These are phyloP conservation scores for Megacollybia platyphylla DNA, from an alignment of 1,284 basidiomycete species.

Conservation along the genomic window DNA sequence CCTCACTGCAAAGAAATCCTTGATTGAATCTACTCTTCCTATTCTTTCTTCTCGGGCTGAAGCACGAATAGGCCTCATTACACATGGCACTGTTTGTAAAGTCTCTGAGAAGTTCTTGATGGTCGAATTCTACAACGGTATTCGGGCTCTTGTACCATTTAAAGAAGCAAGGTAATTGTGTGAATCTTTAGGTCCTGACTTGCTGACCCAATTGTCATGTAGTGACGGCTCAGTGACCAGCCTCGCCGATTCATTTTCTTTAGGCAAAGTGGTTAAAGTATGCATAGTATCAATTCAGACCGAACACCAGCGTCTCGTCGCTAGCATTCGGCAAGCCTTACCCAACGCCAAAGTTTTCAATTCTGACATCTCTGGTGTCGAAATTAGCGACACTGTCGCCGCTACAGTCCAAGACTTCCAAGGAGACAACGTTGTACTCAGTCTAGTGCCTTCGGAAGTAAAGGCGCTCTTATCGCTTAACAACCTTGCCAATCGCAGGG, in stretches of 20 bases:
- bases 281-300: conserved; percentile 67
- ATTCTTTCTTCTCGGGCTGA: conserved; percentile 59
- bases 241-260: conserved; percentile 58
- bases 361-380: conserved; percentile 57
- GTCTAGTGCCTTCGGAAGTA: conserved; percentile 58
- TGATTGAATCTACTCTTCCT: conserved; percentile 73
- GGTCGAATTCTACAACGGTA: conserved; percentile 85
- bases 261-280: conserved; percentile 82
- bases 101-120: conserved; percentile 68
- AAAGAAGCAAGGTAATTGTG: conserved; percentile 67
- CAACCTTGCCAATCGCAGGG: conserved; percentile 78
- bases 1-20: conserved; percentile 86
- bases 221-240: conserved; percentile 57
- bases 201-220: conserved; percentile 3
- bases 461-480: conserved; percentile 79
- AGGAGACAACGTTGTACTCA: conserved; percentile 72
- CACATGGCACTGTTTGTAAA: conserved; percentile 79
- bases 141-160: conserved; percentile 75
- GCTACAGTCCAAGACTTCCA: conserved; percentile 72
- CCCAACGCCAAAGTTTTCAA: conserved; percentile 35
- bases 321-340: conserved; percentile 79
- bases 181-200: background rate
- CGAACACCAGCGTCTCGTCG: conserved; percentile 59
- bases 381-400: conserved; percentile 65
- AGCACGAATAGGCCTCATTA: conserved; percentile 60